phyloP scores from a whole-genome alignment of 495 filamentous ascomycete species.

The Penicillium cinerascens region DNA sequence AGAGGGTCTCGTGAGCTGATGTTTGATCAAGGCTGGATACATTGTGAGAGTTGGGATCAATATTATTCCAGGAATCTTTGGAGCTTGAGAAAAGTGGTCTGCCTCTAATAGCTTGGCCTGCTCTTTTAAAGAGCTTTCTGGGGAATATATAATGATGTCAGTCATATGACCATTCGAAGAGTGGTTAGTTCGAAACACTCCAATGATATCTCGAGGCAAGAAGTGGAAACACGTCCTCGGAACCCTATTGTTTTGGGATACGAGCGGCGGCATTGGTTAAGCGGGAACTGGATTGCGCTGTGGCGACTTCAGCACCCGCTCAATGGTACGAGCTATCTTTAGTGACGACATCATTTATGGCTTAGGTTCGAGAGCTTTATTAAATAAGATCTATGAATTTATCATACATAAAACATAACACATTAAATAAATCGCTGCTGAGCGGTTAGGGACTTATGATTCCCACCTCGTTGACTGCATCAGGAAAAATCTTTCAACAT shows the following conservation, averaged over 20 bases:
- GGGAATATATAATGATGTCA: slow-evolving; percentile 11
- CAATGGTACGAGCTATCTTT: neutral
- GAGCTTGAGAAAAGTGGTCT: neutral
- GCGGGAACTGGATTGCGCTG: neutral
- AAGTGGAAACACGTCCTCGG: neutral
- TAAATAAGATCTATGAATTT: too few relatives aligned
- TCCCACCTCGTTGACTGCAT: too few relatives aligned
- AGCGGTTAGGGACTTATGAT: too few relatives aligned
- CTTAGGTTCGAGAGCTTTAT: too few relatives aligned
- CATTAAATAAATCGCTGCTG: too few relatives aligned
- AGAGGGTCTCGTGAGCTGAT: slow-evolving; percentile 9
- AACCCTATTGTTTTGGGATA: neutral
- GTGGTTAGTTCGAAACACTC: neutral
- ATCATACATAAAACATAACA: too few relatives aligned
- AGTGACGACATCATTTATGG: neutral
- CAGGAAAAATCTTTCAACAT: too few relatives aligned
- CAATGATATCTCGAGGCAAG: neutral
- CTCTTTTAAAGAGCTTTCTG: neutral
- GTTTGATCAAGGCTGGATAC: slow-evolving; percentile 12
- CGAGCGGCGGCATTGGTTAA: slow-evolving; percentile 3
- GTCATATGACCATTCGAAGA: slow-evolving; percentile 6
- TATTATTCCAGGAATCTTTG: neutral
- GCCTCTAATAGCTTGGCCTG: neutral
- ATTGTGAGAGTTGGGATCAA: slow-evolving; percentile 2
- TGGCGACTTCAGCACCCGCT: neutral